These are phyloP conservation scores for Murraya koenigii DNA, from an alignment of 345 rosid species.

Conservation along the genomic window DNA sequence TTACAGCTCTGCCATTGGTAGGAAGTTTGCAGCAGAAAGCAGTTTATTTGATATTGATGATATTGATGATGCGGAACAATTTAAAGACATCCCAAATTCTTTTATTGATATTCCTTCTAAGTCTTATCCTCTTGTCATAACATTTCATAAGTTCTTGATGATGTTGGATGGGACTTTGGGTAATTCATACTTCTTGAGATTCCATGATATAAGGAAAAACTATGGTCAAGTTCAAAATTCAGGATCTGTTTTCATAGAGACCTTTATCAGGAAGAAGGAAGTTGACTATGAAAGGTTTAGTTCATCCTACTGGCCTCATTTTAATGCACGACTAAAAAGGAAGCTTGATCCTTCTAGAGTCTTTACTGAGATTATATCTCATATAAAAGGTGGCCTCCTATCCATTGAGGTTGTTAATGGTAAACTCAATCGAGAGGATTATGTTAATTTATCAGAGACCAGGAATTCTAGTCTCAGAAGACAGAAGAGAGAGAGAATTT, in stretches of 20 bases:
- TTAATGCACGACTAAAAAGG: slow-evolving; percentile 29
- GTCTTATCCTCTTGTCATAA: slow-evolving; percentile 50
- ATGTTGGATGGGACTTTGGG: slow-evolving; percentile 63
- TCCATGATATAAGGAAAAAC: slow-evolving; percentile 28
- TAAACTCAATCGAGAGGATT: slow-evolving; percentile 32
- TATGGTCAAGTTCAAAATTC: slow-evolving; percentile 19
- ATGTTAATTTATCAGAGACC: slow-evolving; percentile 32
- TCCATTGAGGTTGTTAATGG: slow-evolving; percentile 26
- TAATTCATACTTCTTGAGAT: slow-evolving; percentile 44
- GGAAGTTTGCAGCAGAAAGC: slow-evolving; percentile 18
- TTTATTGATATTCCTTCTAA: slow-evolving; percentile 29
- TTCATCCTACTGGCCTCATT: slow-evolving; percentile 45
- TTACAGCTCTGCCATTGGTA: slow-evolving; percentile 37
- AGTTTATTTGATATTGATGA: slow-evolving; percentile 22
- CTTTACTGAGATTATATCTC: slow-evolving; percentile 57
- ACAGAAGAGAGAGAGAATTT: slow-evolving; percentile 30
- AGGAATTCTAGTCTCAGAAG: slow-evolving; percentile 36
- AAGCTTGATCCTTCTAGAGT: slow-evolving; percentile 47
- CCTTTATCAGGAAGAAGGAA: slow-evolving; percentile 42
- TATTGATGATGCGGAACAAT: slow-evolving; percentile 29
- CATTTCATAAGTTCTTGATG: slow-evolving; percentile 50
- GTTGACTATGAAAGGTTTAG: slow-evolving; percentile 45
- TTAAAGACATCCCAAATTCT: slow-evolving; percentile 45
- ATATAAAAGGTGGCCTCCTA: slow-evolving; percentile 45
- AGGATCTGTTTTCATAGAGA: slow-evolving; percentile 22